These are phyloP conservation scores for Hirschfeldia incana DNA, from an alignment of 345 rosid species.

Conservation along the genomic window DNA sequence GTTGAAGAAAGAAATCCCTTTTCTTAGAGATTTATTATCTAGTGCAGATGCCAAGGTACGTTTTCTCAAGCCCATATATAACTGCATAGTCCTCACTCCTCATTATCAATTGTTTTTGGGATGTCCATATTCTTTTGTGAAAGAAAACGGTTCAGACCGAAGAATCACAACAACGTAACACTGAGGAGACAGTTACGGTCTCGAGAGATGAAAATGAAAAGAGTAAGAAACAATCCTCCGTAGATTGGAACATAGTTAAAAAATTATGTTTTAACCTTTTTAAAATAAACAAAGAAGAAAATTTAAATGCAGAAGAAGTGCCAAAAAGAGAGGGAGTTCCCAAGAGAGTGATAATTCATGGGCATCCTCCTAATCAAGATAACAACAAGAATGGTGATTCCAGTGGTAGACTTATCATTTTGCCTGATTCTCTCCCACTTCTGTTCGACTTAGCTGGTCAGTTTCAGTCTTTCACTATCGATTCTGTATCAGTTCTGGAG, in stretches of 20 bases:
- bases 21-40: slow-evolving; percentile 51
- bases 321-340: slow-evolving; percentile 37
- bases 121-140: slow-evolving; percentile 17
- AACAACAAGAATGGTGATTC: slow-evolving; percentile 37
- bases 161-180: slow-evolving; percentile 37
- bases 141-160: slow-evolving; percentile 52
- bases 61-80: neutral
- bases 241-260: neutral
- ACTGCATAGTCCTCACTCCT: neutral
- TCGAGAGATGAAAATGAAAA: slow-evolving; percentile 40
- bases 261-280: neutral
- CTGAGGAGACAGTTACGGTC: slow-evolving; percentile 38
- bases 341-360: slow-evolving; percentile 71
- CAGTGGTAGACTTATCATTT: slow-evolving; percentile 63
- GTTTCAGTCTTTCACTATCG: slow-evolving; percentile 19
- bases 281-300: neutral
- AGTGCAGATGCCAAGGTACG: slow-evolving; percentile 55
- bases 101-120: slow-evolving; percentile 12
- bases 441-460: slow-evolving; percentile 78
- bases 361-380: slow-evolving; percentile 59
- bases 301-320: slow-evolving; percentile 45
- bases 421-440: slow-evolving; percentile 67
- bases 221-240: slow-evolving; percentile 47
- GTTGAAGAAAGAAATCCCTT: slow-evolving; percentile 59
- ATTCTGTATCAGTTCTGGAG: neutral